Evolutionary conservation across 345 rosid species (phyloP).

Genomic region (Melastoma malabathricum): DNA sequence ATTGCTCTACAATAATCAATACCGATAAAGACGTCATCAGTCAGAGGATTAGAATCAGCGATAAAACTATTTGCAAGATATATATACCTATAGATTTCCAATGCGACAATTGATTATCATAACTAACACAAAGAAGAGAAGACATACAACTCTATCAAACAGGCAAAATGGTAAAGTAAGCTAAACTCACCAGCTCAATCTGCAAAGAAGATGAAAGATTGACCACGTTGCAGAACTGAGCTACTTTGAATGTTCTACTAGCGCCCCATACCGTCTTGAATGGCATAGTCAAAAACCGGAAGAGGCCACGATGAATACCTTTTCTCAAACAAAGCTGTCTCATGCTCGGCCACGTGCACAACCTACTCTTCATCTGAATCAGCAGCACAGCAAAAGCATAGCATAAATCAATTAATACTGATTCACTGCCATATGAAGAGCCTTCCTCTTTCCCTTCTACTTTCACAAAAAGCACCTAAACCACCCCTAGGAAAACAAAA

Average conservation of each 20-base stretch:
- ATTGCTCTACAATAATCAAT: too few relatives aligned
- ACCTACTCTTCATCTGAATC: slow-evolving; percentile 55
- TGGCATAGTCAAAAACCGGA: slow-evolving; percentile 66
- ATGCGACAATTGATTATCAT: not conserved
- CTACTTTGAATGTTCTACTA: slow-evolving; percentile 65
- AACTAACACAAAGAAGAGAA: not conserved
- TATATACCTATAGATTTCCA: too few relatives aligned
- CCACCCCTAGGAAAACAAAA: too few relatives aligned
- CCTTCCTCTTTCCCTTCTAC: too few relatives aligned
- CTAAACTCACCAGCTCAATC: slow-evolving; percentile 67
- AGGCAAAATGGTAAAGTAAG: not conserved
- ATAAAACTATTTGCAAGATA: too few relatives aligned
- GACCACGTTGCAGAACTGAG: slow-evolving; percentile 83
- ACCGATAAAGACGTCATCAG: too few relatives aligned
- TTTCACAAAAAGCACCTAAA: too few relatives aligned
- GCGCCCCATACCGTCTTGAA: slow-evolving; percentile 87
- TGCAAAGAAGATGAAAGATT: slow-evolving; percentile 69
- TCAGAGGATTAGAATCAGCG: too few relatives aligned
- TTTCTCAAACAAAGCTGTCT: slow-evolving; percentile 81
- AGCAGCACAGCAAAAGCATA: not conserved
- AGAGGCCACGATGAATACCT: slow-evolving; percentile 69
- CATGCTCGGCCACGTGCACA: slow-evolving; percentile 67
- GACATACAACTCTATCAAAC: not conserved
- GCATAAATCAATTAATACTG: too few relatives aligned
- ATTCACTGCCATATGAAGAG: too few relatives aligned